Percentiles rank a stretch among this genome's conserved stretches.
Evolutionary conservation across 1,284 basidiomycete genomes (phyloP).

Genomic region (Cutaneotrichosporon cutaneum): DNA sequence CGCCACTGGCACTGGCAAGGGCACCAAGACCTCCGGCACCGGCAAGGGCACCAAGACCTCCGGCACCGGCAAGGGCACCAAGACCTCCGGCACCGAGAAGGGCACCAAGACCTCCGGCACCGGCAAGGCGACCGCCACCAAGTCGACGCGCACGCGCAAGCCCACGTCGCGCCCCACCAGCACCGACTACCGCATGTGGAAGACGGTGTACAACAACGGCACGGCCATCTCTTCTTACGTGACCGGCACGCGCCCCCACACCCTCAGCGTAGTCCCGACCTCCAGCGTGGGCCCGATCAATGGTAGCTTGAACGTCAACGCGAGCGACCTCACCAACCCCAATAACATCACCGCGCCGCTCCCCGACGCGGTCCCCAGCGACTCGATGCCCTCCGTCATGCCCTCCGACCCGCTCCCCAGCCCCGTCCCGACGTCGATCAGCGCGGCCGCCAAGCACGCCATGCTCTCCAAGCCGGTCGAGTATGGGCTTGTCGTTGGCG

Average conservation of each 20-base stretch:
- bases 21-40: background rate
- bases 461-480: no score
- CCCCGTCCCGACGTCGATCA: background rate
- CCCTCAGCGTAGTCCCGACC: background rate
- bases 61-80: background rate
- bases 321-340: background rate
- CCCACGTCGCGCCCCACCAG: background rate
- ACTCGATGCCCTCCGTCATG: no score
- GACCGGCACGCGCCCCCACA: background rate
- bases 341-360: background rate
- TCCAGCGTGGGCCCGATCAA: background rate
- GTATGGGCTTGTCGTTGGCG: background rate
- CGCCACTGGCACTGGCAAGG: background rate
- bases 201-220: background rate
- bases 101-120: background rate
- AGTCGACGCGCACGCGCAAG: background rate
- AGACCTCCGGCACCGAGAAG: background rate
- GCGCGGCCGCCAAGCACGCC: no score
- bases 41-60: background rate
- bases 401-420: background rate
- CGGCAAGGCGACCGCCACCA: background rate
- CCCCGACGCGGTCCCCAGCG: no score
- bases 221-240: background rate
- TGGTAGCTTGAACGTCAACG: background rate
- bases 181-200: background rate